Percentiles rank a stretch among this genome's conserved stretches.
Conservation (phyloP, 208 protist genomes). For the Acanthamoeba triangularis region DNA sequence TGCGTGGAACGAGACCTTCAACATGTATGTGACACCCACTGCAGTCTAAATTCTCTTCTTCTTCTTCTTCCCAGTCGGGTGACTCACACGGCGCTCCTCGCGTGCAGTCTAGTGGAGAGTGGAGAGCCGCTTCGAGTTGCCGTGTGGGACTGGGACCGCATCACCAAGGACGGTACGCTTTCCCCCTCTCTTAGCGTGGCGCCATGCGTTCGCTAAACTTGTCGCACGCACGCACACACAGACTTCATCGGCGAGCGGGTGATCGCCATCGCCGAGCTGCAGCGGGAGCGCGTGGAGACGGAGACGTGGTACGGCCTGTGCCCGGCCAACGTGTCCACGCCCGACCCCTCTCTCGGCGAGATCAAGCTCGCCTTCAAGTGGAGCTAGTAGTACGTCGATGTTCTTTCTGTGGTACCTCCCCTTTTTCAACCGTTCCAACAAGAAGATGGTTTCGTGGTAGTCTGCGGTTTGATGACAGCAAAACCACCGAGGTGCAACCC, state of each 20-base stretch:
- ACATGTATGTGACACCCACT: not conserved
- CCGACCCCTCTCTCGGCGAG: slow-evolving; percentile 6
- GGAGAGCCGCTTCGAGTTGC: not conserved
- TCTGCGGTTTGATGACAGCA: no score
- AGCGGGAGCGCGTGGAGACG: not conserved
- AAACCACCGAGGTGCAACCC: no score
- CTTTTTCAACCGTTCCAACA: no score
- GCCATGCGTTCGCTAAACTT: not conserved
- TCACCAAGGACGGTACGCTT: slow-evolving; percentile 16
- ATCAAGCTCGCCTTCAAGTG: slow-evolving; percentile 20
- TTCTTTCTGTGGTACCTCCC: no score
- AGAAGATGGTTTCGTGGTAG: no score
- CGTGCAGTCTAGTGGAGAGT: not conserved
- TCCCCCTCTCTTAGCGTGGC: not conserved
- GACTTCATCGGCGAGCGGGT: slow-evolving; percentile 16
- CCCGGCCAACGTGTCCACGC: not conserved
- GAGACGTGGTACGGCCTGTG: slow-evolving; percentile 7
- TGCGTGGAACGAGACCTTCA: not conserved
- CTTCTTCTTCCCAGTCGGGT: not conserved
- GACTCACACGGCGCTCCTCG: not conserved
- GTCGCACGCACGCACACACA: not conserved
- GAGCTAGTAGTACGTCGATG: no score
- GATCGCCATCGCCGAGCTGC: not conserved
- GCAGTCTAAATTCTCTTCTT: not conserved
- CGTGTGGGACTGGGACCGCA: not conserved